Evolutionary conservation across 179 eudicot species (phyloP), one percentile per base, ranked within the genome.

Genomic region (Silene coronaria): DNA sequence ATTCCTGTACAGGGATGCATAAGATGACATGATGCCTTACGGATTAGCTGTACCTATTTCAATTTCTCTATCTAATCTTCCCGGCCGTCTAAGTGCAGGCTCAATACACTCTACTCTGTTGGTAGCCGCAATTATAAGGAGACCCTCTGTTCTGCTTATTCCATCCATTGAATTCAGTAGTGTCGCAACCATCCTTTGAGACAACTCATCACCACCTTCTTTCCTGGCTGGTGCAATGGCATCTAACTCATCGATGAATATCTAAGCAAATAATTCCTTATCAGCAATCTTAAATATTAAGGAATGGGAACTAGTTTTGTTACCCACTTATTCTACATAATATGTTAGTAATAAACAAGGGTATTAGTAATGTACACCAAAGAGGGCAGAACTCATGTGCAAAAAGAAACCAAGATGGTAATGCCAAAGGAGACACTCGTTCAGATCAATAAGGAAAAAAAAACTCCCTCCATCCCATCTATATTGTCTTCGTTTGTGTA

Each of bases 181-280:
- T 19, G 99, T 89, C 27, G 93, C 97, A 71, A 95, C 99, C 89
- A 95, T 86, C 75, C 97, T 90, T 74, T 88, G 96, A 46, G 96
- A 90, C 61, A 95, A 85, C 71, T 90, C 99, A 75, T 92, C 96
- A 77, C 97, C 91, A 57, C 97, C 97, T 42, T 94, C 96, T 76
- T 88, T 92, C 75, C 97, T 86, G 51, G 97, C 94, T 74, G 97
- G 98, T 14, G 96, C 98, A 79, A 95, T 90, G 59, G 99, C 92
- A 88, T 95, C 97, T 84, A 95, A 87, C 80, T 95, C 99, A 81
- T 95, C 99, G 72, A 95, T 90, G 81, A 95, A 92, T 26, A 95
- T 87, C 99, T 95, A 67, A n/a, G 23, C 69, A 85, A 59, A 27
- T 32, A 58, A 60, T 38, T 67, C 21, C 13, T 13, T 71, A 27